Evolutionary conservation across 768 basidiomycete species (phyloP).

Genomic region (Kwoniella europaea): DNA sequence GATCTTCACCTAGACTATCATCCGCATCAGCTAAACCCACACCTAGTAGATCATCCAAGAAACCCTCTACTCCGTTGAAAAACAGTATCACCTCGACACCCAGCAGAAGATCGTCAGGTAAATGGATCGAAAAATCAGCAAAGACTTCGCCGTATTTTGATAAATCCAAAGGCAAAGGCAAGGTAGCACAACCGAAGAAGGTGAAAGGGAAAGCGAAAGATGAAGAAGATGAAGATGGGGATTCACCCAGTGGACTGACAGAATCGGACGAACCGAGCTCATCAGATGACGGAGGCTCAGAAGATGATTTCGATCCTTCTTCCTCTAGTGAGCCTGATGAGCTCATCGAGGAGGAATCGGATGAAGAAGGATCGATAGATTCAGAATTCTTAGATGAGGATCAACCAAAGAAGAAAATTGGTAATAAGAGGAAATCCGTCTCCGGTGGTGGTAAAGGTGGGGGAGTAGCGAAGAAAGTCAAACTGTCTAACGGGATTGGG

Average conservation of each 20-base stretch:
- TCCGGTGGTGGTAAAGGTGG: constrained; percentile 11
- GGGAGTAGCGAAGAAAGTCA: constrained; percentile 22
- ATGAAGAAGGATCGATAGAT: constrained; percentile 34
- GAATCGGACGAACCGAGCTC: constrained; percentile 30
- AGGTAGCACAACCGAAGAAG: background rate
- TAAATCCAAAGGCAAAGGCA: constrained; percentile 13
- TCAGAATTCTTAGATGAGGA: constrained; percentile 42
- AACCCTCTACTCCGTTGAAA: constrained; percentile 17
- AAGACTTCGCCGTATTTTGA: constrained; percentile 45
- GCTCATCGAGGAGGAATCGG: constrained; percentile 28
- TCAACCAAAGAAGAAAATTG: constrained; percentile 5
- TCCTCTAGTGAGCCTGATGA: constrained; percentile 35
- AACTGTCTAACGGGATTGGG: constrained; percentile 1
- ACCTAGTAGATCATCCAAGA: background rate
- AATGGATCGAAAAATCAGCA: constrained; percentile 18
- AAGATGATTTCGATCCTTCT: constrained; percentile 45
- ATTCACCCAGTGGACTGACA: constrained; percentile 40
- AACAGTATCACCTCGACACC: constrained; percentile 16
- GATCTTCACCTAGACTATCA: constrained; percentile 6
- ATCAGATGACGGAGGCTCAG: constrained; percentile 28
- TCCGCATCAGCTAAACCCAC: constrained; percentile 19
- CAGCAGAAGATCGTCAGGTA: background rate
- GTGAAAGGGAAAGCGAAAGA: constrained; percentile 2
- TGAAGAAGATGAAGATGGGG: constrained; percentile 60
- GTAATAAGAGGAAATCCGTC: constrained; percentile 23